Evolutionary conservation across 768 basidiomycete species (phyloP).

Genomic region (Suillus discolor): DNA sequence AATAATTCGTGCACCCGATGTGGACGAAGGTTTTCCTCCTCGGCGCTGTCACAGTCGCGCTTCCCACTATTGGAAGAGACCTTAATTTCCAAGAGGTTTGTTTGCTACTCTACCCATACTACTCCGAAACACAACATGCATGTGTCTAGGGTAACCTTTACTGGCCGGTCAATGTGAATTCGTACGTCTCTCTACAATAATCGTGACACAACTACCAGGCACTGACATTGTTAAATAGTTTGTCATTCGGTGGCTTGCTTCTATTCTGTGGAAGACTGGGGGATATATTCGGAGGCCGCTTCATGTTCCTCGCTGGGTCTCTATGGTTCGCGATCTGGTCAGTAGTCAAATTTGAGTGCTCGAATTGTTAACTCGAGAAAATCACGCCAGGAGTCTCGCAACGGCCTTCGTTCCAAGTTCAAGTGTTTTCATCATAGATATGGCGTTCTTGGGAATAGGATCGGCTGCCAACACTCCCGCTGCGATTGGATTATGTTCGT

Average conservation of each 20-base stretch:
- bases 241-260: conserved; percentile 26
- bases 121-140: neutral
- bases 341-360: neutral
- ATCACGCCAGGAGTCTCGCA: conserved; percentile 28
- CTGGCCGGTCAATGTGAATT: conserved; percentile 29
- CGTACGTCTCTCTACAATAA: conserved; percentile 18
- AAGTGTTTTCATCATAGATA: conserved; percentile 32
- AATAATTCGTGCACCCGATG: neutral
- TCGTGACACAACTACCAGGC: too few relatives aligned
- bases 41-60: conserved; percentile 29
- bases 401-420: conserved; percentile 32
- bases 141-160: conserved; percentile 20
- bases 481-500: conserved; percentile 27
- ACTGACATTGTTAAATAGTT: conserved; percentile 9
- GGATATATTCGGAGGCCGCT: conserved; percentile 26
- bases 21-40: conserved; percentile 24
- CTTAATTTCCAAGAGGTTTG: conserved; percentile 23
- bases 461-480: conserved; percentile 39
- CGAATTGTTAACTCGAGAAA: neutral
- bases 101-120: neutral
- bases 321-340: conserved; percentile 36
- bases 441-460: conserved; percentile 35
- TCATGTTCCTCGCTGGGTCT: conserved; percentile 34
- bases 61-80: conserved; percentile 30
- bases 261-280: conserved; percentile 29